These are phyloP conservation scores for Pleurotus eryngii DNA, from an alignment of 768 basidiomycete species.

Conservation along the genomic window DNA sequence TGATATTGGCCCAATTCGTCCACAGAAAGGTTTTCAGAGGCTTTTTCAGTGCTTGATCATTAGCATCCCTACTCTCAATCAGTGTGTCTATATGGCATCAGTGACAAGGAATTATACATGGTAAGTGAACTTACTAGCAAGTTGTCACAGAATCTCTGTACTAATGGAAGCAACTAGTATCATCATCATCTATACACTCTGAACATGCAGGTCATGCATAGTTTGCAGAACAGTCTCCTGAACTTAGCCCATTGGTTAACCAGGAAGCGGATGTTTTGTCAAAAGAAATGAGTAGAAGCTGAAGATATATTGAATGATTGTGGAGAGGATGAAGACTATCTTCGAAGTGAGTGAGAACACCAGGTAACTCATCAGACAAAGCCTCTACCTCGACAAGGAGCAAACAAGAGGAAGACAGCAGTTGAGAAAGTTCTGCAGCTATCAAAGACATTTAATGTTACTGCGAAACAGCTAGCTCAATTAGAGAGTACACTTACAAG, in stretches of 20 bases:
- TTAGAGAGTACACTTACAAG: background rate
- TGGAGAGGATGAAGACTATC: background rate
- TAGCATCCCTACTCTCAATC: no score
- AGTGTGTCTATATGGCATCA: no score
- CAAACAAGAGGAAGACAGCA: constrained; percentile 1
- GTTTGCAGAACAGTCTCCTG: constrained; percentile 10
- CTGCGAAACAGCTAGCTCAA: background rate
- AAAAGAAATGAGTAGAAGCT: background rate
- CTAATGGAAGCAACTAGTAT: constrained; percentile 12
- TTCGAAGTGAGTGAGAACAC: background rate
- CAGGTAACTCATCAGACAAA: constrained; percentile 6
- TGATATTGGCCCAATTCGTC: no score
- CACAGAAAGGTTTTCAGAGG: no score
- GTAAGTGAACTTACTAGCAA: no score
- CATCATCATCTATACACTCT: constrained; percentile 23
- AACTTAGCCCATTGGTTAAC: constrained; percentile 14
- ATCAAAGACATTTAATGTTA: background rate
- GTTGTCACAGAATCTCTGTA: no score
- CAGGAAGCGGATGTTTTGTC: background rate
- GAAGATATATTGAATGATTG: background rate
- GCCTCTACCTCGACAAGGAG: background rate
- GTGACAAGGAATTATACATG: no score
- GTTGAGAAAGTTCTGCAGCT: constrained; percentile 5
- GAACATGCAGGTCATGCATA: constrained; percentile 20
- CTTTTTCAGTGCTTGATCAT: no score